These are phyloP conservation scores for Puccinellia tenuiflora DNA, from an alignment of 176 grass and related monocot genomes.

Conservation along the genomic window DNA sequence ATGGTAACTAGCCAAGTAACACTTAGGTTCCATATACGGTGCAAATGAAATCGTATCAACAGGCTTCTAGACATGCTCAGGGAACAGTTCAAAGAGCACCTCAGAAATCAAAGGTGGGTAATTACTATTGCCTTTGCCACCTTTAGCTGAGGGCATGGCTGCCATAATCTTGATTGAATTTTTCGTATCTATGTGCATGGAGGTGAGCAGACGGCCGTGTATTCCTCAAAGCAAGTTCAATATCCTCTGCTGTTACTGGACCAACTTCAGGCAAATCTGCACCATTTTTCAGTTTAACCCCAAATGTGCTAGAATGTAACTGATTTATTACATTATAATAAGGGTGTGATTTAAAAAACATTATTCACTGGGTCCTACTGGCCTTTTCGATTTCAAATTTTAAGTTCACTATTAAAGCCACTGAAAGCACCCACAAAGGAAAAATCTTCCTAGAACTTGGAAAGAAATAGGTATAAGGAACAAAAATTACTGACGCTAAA, in stretches of 20 bases:
- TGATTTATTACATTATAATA: background rate
- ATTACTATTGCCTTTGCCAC: background rate
- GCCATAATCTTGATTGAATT: constrained; percentile 87
- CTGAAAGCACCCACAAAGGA: background rate
- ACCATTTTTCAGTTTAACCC: background rate
- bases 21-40: background rate
- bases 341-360: background rate
- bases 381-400: constrained; percentile 2
- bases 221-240: constrained; percentile 75
- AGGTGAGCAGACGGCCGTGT: constrained; percentile 87
- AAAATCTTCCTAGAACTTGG: constrained; percentile 9
- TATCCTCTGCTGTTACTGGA: constrained; percentile 56
- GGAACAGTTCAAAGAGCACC: constrained; percentile 3
- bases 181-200: constrained; percentile 73
- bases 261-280: constrained; percentile 75
- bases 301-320: background rate
- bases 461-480: background rate
- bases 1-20: background rate
- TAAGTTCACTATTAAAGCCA: background rate
- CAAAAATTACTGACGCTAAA: background rate
- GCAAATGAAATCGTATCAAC: background rate
- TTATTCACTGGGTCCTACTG: background rate
- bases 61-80: background rate
- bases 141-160: constrained; percentile 65
- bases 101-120: background rate